phyloP scores from a whole-genome alignment of 148 eudicot genomes.

The Rhododendron griersonianum region DNA sequence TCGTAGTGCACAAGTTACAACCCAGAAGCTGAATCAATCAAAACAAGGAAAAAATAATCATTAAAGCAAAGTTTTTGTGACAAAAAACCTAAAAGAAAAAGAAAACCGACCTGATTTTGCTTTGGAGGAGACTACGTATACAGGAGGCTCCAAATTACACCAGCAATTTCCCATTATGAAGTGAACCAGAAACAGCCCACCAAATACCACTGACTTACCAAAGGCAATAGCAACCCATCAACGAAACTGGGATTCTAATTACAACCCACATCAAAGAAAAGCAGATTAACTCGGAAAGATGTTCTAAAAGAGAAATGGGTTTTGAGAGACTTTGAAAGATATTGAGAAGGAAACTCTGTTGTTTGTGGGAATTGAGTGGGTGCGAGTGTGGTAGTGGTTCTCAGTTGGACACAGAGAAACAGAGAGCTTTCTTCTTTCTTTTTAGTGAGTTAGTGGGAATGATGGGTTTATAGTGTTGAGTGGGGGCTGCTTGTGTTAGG shows the following conservation, averaged over 20 bases:
- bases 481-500: constrained; percentile 19
- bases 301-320: background rate
- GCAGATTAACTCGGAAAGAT: background rate
- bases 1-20: background rate
- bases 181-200: constrained; percentile 1
- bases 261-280: background rate
- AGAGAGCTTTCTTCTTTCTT: background rate
- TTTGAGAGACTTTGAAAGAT: background rate
- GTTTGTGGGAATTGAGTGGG: constrained; percentile 15
- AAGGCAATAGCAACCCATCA: constrained; percentile 3
- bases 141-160: constrained; percentile 42
- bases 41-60: background rate
- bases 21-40: background rate
- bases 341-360: background rate
- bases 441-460: constrained; percentile 18
- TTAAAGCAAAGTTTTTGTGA: background rate
- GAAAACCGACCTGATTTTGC: constrained; percentile 48
- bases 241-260: background rate
- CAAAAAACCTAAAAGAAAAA: background rate
- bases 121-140: constrained; percentile 49
- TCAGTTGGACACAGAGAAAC: constrained; percentile 4
- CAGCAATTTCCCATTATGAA: constrained; percentile 66
- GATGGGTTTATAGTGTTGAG: constrained; percentile 1
- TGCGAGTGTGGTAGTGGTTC: background rate
- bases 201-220: background rate